Conservation (phyloP, 768 basidiomycete genomes). For the Tulasnella sp. region DNA sequence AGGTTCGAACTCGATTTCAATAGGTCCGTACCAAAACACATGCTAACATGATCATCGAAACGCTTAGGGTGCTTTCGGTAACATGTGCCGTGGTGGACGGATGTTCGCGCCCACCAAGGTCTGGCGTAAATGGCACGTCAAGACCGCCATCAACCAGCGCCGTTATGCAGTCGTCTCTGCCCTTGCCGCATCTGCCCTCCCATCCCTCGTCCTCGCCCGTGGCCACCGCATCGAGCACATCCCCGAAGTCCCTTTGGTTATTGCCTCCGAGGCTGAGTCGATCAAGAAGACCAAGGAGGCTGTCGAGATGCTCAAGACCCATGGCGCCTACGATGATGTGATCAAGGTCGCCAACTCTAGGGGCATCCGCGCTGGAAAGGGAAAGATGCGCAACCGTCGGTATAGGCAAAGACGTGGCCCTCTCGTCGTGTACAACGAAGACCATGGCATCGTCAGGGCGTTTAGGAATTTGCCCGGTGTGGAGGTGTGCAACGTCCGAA, state of each 20-base stretch:
- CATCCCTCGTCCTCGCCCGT: constrained; percentile 95
- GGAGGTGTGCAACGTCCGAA: constrained; percentile 86
- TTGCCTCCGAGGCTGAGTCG: constrained; percentile 67
- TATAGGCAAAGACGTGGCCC: constrained; percentile 97
- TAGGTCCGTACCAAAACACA: constrained; percentile 1
- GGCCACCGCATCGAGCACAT: constrained; percentile 98
- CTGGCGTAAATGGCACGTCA: constrained; percentile 99
- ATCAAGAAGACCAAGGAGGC: constrained; percentile 96
- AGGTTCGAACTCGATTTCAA: constrained; percentile 37
- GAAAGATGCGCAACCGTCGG: constrained; percentile 92
- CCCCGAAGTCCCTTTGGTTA: constrained; percentile 90
- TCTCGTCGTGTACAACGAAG: constrained; percentile 92
- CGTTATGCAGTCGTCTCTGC: constrained; percentile 89
- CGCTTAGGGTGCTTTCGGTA: constrained; percentile 88
- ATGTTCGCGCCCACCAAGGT: constrained; percentile 99
- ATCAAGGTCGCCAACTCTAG: constrained; percentile 95
- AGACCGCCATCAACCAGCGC: constrained; percentile 98
- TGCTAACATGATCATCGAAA: background rate
- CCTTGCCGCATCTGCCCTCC: constrained; percentile 93
- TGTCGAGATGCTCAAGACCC: constrained; percentile 79
- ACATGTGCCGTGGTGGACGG: constrained; percentile 99
- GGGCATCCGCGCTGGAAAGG: constrained; percentile 93
- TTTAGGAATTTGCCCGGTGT: constrained; percentile 99
- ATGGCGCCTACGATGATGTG: constrained; percentile 85
- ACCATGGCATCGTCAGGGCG: constrained; percentile 93